Evolutionary conservation across 768 basidiomycete species (phyloP), one percentile per base, ranked within the genome.

Genomic region (Lentinus brumalis): DNA sequence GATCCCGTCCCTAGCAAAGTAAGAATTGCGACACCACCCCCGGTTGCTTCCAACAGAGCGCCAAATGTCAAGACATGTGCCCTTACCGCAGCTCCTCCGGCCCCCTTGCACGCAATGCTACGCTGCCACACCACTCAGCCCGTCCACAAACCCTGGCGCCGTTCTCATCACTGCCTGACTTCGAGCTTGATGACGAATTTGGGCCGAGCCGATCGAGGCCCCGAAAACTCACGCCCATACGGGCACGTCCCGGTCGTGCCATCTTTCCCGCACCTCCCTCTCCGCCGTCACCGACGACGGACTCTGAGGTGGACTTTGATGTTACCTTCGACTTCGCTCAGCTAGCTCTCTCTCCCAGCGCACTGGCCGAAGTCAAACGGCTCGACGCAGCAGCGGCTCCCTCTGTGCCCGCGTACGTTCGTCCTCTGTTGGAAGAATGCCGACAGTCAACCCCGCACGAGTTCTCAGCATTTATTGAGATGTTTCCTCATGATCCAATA

Each of bases 401-500:
- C n/a, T 71, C 57, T 5, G 68, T 75, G 29, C 86, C 88, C 1
- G 75, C 76, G 44, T 83, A 87, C 65, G 81, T 94, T 4, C 65
- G 74, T 35, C 85, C 88, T 3, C 78, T 94, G 2, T 75, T 93
- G n/a, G 75, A 77, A 12, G 89, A 91, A 72, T 94, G 92, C 65
- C 75, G 79, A 32, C 92, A 94, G 70, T 77, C 75, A 31, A 81
- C 83, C 14, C 83, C 88, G 7, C 81, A 89, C 66, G 89, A 92
- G 62, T 94, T 94, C 67, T 90, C 89, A 46, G 82, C 88, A 3
- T 94, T 94, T 75, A 90, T 94, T 40, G 84, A 88, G 64, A 84
- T 85, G 21, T 94, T 94, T 68, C 90, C 89, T 10, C 84, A 82
- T 63, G 91, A 92, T 67, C 82, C 86, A 2, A 78, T 91, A 56